Evolutionary conservation across 768 basidiomycete genomes (phyloP).

Genomic region (Leccinum longicurvipes): DNA sequence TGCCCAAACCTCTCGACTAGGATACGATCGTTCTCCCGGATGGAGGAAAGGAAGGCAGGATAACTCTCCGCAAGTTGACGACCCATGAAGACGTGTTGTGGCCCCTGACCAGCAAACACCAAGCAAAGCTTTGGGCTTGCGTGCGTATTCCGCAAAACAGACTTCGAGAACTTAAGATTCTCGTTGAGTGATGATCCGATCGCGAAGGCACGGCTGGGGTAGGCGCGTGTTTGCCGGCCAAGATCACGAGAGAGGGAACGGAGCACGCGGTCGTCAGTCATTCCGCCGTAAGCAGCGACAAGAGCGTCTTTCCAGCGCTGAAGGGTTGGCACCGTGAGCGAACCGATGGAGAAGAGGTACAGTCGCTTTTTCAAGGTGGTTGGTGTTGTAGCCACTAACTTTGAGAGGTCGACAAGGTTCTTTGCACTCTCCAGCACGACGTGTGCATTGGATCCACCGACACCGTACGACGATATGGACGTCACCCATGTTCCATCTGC

Average conservation of each 20-base stretch:
- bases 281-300: constrained; percentile 9
- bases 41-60: constrained; percentile 29
- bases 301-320: constrained; percentile 27
- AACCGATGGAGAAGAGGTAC: constrained; percentile 27
- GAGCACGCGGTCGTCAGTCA: constrained; percentile 21
- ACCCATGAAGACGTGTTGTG: constrained; percentile 36
- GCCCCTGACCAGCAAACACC: constrained; percentile 36
- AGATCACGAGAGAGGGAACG: constrained; percentile 29
- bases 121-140: constrained; percentile 32
- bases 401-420: constrained; percentile 10
- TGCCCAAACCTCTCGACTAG: constrained; percentile 26
- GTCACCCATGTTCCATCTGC: constrained; percentile 28
- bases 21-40: constrained; percentile 32
- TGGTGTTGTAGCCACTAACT: not conserved
- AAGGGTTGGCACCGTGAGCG: constrained; percentile 26
- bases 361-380: constrained; percentile 11
- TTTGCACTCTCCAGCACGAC: constrained; percentile 29
- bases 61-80: constrained; percentile 35
- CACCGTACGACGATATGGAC: constrained; percentile 33
- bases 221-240: constrained; percentile 29
- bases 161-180: constrained; percentile 29
- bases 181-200: constrained; percentile 21
- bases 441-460: constrained; percentile 35
- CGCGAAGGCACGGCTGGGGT: constrained; percentile 26
- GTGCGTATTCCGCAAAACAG: constrained; percentile 22